These are phyloP conservation scores for Tolypocladium tundrense DNA, from an alignment of 2,329 filamentous ascomycete genomes.

Conservation along the genomic window DNA sequence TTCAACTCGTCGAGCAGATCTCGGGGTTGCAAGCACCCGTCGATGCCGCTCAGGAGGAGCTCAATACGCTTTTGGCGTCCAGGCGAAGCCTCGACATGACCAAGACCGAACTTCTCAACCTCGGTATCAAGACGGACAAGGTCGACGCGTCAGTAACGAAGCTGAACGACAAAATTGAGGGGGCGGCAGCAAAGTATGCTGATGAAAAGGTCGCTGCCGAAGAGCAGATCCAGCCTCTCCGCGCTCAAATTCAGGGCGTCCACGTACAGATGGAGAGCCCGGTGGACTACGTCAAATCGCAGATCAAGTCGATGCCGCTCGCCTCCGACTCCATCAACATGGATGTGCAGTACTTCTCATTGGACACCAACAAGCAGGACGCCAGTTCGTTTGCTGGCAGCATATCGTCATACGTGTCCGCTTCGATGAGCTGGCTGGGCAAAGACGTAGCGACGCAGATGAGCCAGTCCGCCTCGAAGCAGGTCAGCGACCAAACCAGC, in stretches of 20 bases:
- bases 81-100: background rate
- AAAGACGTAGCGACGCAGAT: background rate
- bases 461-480: background rate
- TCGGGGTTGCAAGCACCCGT: background rate
- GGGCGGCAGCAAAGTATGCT: background rate
- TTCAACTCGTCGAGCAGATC: background rate
- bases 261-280: background rate
- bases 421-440: background rate
- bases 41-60: background rate
- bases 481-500: background rate
- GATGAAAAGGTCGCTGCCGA: background rate
- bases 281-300: background rate
- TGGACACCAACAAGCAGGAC: background rate
- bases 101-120: background rate
- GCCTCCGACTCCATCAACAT: background rate
- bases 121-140: background rate
- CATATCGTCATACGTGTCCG: background rate
- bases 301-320: background rate
- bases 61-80: background rate
- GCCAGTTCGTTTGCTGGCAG: background rate
- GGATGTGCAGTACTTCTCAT: background rate
- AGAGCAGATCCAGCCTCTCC: background rate
- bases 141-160: background rate
- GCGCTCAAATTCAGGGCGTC: background rate
- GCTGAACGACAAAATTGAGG: background rate